phyloP scores from a whole-genome alignment of 768 basidiomycete species.

The Kondoa malvinella region DNA sequence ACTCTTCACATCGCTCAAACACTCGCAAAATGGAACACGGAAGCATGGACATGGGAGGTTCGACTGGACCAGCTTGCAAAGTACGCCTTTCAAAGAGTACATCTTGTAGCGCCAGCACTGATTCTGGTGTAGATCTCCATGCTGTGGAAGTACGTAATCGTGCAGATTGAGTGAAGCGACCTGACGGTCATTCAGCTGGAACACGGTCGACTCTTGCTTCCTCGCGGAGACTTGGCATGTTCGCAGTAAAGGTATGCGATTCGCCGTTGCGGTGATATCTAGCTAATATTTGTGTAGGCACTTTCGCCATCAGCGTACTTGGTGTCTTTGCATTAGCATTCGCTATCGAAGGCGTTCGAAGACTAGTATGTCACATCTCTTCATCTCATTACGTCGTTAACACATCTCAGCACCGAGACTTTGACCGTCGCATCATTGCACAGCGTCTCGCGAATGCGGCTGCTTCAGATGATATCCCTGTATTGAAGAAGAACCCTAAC shows the following conservation, averaged over 20 bases:
- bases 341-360: constrained; percentile 29
- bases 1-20: too few relatives aligned
- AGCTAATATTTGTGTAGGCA: neutral
- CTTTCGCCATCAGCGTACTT: constrained; percentile 30
- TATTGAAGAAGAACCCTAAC: neutral
- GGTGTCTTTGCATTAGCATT: constrained; percentile 32
- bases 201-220: constrained; percentile 30
- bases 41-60: neutral
- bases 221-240: constrained; percentile 30
- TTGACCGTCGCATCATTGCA: constrained; percentile 28
- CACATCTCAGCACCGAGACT: too few relatives aligned
- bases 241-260: constrained; percentile 20
- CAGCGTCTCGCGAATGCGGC: constrained; percentile 5
- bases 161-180: neutral
- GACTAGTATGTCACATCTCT: too few relatives aligned
- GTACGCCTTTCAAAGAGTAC: constrained; percentile 28
- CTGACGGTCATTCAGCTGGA: constrained; percentile 26
- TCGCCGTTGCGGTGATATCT: neutral
- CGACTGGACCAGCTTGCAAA: neutral
- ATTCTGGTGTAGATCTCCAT: neutral
- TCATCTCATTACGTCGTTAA: too few relatives aligned
- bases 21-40: constrained; percentile 9
- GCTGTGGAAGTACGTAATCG: neutral
- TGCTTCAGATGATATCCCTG: constrained; percentile 2
- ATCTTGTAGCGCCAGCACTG: constrained; percentile 7